These are phyloP conservation scores for Geotrichum europaeum DNA, from an alignment of 1,139 yeast species.

Conservation along the genomic window DNA sequence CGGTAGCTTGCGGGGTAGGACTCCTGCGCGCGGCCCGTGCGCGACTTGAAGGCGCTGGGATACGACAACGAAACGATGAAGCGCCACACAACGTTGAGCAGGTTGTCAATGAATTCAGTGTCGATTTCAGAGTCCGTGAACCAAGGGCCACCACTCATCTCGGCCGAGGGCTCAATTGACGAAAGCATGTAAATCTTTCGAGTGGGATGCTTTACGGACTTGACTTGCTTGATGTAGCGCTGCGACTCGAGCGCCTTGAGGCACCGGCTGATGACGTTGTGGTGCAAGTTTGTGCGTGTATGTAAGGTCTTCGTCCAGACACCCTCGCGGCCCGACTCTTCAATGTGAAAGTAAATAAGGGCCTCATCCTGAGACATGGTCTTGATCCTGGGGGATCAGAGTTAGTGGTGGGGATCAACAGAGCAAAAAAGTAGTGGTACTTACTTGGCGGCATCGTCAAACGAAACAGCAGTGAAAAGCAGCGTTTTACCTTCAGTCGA, in stretches of 20 bases:
- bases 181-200: conserved; percentile 94
- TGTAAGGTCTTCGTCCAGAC: conserved; percentile 90
- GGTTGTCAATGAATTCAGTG: conserved; percentile 82
- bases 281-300: conserved; percentile 87
- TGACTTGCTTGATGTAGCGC: conserved; percentile 81
- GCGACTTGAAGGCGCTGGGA: conserved; percentile 39
- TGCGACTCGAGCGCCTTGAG: conserved; percentile 77
- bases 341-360: conserved; percentile 84
- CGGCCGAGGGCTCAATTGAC: conserved; percentile 86
- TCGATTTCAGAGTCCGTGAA: conserved; percentile 94
- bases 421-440: neutral
- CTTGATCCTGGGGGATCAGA: conserved; percentile 36
- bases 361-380: conserved; percentile 85
- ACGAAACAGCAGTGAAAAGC: conserved; percentile 59
- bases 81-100: conserved; percentile 82
- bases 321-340: conserved; percentile 91
- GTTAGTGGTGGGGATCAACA: neutral
- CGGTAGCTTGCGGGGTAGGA: conserved; percentile 52
- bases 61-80: conserved; percentile 68
- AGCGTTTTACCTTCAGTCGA: conserved; percentile 58
- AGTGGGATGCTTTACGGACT: conserved; percentile 92
- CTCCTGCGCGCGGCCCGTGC: conserved; percentile 25
- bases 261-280: conserved; percentile 82
- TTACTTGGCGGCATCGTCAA: conserved; percentile 31
- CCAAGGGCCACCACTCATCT: conserved; percentile 99